A percentile compares a stretch with the other conserved stretches of the same genome.
Conservation (phyloP, 2,329 filamentous ascomycete genomes). For the Colletotrichum paranaense region DNA sequence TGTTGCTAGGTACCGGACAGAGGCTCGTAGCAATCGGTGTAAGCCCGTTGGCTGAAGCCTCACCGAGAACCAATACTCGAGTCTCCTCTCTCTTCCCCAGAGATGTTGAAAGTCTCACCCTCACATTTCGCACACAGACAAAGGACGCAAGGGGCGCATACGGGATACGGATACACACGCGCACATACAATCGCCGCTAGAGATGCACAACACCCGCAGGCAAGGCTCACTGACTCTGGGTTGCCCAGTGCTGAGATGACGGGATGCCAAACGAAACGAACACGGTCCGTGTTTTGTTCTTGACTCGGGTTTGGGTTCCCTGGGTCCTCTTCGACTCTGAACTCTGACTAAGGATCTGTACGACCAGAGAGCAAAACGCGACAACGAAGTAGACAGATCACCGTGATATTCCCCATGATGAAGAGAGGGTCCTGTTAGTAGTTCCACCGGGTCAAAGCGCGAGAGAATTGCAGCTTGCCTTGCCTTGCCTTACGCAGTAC, state of each 20-base stretch:
- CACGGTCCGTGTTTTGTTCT: not conserved
- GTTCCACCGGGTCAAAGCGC: not conserved
- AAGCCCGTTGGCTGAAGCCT: slow-evolving; percentile 18
- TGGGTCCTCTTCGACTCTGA: not conserved
- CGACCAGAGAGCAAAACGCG: too few species aligned
- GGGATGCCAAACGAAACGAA: not conserved
- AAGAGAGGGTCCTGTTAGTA: not conserved
- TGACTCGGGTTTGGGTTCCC: not conserved
- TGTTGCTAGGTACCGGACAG: not conserved
- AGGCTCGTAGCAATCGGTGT: slow-evolving; percentile 9
- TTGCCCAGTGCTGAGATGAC: not conserved
- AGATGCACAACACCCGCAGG: not conserved
- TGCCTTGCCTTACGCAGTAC: not conserved
- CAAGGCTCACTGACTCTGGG: not conserved
- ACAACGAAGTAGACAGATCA: not conserved
- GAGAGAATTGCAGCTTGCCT: not conserved
- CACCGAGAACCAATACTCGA: not conserved
- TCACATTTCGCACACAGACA: not conserved
- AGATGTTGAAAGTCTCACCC: not conserved
- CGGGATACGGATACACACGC: not conserved
- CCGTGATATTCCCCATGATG: not conserved
- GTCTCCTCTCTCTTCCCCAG: not conserved
- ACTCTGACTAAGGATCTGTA: not conserved
- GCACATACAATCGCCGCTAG: slow-evolving; percentile 10
- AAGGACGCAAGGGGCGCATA: not conserved